Evolutionary conservation across 345 rosid genomes (phyloP).

Genomic region (Trapa bicornis): DNA sequence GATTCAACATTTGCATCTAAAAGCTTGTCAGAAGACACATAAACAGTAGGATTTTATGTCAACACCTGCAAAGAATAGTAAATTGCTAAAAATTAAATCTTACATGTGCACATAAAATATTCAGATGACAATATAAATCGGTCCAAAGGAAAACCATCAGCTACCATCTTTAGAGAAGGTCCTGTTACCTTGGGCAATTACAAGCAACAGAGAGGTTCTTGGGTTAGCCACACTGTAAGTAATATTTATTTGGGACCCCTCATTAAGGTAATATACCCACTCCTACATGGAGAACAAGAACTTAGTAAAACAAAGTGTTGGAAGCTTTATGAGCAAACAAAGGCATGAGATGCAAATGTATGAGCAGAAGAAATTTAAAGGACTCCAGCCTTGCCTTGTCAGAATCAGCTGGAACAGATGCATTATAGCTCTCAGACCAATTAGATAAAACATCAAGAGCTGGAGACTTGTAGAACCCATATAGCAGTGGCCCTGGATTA

Average conservation of each 20-base stretch:
- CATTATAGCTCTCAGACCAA: constrained; percentile 42
- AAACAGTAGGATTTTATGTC: not conserved
- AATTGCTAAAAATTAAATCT: not conserved
- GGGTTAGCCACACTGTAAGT: constrained; percentile 45
- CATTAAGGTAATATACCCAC: constrained; percentile 60
- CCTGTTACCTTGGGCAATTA: constrained; percentile 74
- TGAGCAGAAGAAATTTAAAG: not conserved
- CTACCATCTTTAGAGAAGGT: no score
- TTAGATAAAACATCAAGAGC: constrained; percentile 42
- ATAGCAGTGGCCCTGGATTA: constrained; percentile 37
- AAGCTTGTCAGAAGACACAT: not conserved
- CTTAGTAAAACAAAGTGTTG: not conserved
- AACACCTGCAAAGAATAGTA: not conserved
- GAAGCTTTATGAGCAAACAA: not conserved
- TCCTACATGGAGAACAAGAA: constrained; percentile 33
- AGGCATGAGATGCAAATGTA: constrained; percentile 3
- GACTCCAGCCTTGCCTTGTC: constrained; percentile 44
- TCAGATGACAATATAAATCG: not conserved
- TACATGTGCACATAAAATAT: not conserved
- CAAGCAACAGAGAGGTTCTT: constrained; percentile 50
- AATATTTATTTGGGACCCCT: constrained; percentile 65
- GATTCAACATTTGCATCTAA: constrained; percentile 6
- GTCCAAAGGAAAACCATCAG: not conserved
- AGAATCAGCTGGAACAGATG: constrained; percentile 55
- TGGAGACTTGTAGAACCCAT: constrained; percentile 59